Conservation (phyloP, 768 basidiomycete genomes). For the Boletus rubescentipes region DNA sequence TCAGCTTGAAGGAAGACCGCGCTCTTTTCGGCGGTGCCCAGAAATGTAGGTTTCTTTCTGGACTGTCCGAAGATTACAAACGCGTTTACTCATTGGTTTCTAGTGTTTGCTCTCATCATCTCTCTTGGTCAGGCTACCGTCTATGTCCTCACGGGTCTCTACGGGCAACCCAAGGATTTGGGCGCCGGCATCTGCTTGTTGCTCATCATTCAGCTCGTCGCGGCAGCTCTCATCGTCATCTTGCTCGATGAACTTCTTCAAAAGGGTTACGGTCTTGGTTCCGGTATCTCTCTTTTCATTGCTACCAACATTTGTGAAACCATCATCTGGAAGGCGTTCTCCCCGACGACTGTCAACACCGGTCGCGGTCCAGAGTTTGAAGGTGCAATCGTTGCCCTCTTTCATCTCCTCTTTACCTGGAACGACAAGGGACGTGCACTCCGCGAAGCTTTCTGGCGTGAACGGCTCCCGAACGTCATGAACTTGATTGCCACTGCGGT, state of each 20-base stretch:
- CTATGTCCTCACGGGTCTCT: slow-evolving; percentile 95
- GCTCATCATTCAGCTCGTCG: slow-evolving; percentile 93
- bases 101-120: slow-evolving; percentile 97
- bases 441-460: slow-evolving; percentile 97
- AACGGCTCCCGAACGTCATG: slow-evolving; percentile 96
- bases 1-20: slow-evolving; percentile 94
- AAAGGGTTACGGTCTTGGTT: slow-evolving; percentile 98
- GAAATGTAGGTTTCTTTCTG: slow-evolving; percentile 65
- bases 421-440: slow-evolving; percentile 97
- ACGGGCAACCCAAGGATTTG: slow-evolving; percentile 89
- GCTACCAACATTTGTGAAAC: slow-evolving; percentile 99
- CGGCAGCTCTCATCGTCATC: slow-evolving; percentile 94
- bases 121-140: slow-evolving; percentile 95
- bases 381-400: slow-evolving; percentile 92
- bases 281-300: slow-evolving; percentile 98
- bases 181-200: slow-evolving; percentile 97
- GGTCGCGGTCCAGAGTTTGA: slow-evolving; percentile 98
- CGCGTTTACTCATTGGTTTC: not conserved
- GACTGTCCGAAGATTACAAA: not conserved
- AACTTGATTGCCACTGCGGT: slow-evolving; percentile 90
- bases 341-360: slow-evolving; percentile 96
- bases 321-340: slow-evolving; percentile 99
- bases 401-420: slow-evolving; percentile 98
- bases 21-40: slow-evolving; percentile 95
- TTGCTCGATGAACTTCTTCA: slow-evolving; percentile 98